phyloP scores from a whole-genome alignment of 176 grass and related monocot genomes.

The Chloris gayana region DNA sequence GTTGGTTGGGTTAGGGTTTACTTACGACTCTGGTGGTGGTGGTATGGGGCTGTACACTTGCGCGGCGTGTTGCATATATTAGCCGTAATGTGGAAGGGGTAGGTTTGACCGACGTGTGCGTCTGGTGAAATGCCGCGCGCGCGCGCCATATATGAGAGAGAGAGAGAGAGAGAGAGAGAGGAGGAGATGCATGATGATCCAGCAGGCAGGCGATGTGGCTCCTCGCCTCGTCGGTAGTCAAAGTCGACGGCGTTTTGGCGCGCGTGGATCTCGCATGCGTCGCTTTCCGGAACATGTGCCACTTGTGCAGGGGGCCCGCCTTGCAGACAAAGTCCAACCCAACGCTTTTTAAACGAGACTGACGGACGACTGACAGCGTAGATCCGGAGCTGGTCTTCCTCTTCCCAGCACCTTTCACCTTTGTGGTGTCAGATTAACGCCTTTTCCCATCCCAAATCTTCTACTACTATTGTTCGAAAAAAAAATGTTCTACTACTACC shows the following conservation, averaged over 20 bases:
- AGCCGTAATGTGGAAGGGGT: neutral
- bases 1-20: neutral
- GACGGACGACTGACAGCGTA: no score
- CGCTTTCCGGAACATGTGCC: neutral
- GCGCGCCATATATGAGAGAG: no score
- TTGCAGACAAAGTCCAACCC: conserved; percentile 1
- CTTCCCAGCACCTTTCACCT: no score
- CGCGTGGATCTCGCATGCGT: conserved; percentile 17
- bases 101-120: conserved; percentile 19
- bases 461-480: no score
- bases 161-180: no score
- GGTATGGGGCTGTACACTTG: neutral
- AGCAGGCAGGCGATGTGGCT: neutral
- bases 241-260: conserved; percentile 48
- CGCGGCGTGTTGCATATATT: neutral
- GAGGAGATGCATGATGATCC: neutral
- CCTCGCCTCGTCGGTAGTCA: conserved; percentile 46
- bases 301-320: neutral
- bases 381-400: no score
- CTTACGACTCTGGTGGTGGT: no score
- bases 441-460: no score
- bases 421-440: no score
- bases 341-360: conserved; percentile 15
- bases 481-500: no score
- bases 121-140: neutral